Conservation (phyloP, 805 yeast genomes). For the Saturnispora saitoi region DNA sequence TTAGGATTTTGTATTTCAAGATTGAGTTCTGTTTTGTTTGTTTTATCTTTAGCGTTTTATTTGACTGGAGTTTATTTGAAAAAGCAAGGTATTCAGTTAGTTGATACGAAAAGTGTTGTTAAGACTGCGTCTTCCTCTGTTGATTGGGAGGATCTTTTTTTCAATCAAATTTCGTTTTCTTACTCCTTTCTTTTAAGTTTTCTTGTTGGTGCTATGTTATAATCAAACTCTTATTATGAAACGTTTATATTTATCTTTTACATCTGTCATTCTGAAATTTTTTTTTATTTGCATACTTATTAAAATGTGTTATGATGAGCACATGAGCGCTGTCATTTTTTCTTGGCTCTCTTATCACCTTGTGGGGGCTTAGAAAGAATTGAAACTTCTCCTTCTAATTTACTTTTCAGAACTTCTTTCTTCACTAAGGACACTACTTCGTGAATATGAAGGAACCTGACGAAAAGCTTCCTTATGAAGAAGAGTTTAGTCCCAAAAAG, state of each 20-base stretch:
- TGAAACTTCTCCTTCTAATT: background rate
- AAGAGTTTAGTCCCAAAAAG: background rate
- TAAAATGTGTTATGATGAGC: background rate
- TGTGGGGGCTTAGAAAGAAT: background rate
- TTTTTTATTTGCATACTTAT: no score
- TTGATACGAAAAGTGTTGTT: slow-evolving; percentile 3
- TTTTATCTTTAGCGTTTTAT: slow-evolving; percentile 38
- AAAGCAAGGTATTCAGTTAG: slow-evolving; percentile 35
- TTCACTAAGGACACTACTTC: background rate
- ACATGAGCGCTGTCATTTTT: background rate
- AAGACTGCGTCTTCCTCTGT: slow-evolving; percentile 9
- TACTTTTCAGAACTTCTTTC: background rate
- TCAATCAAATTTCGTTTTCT: slow-evolving; percentile 56
- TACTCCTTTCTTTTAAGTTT: slow-evolving; percentile 46
- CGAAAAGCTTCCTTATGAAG: background rate
- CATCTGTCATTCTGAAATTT: background rate
- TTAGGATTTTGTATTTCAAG: slow-evolving; percentile 56
- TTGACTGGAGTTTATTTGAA: slow-evolving; percentile 45
- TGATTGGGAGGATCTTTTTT: slow-evolving; percentile 32
- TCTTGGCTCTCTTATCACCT: background rate
- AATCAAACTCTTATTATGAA: background rate
- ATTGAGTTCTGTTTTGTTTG: slow-evolving; percentile 44
- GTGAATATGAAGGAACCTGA: background rate
- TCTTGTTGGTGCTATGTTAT: slow-evolving; percentile 41
- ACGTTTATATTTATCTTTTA: background rate